Evolutionary conservation across 208 protist species (phyloP).

Genomic region (Leptomonas pyrrhocoris): DNA sequence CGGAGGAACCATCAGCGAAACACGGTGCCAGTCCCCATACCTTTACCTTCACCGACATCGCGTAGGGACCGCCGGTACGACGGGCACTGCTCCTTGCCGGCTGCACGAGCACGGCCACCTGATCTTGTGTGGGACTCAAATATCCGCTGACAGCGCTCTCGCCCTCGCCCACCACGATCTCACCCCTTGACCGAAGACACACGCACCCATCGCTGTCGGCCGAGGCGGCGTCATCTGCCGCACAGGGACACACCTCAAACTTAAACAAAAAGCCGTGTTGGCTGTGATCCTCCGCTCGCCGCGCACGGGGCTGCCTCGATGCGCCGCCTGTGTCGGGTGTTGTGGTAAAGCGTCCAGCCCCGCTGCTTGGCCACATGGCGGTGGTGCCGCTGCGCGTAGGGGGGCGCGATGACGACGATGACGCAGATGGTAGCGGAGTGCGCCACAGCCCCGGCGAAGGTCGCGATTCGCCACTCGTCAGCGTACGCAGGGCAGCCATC

Average conservation of each 20-base stretch:
- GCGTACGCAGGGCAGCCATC: slow-evolving; percentile 5
- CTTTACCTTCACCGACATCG: slow-evolving; percentile 23
- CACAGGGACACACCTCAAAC: slow-evolving; percentile 26
- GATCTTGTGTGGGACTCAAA: slow-evolving; percentile 15
- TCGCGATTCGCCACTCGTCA: not conserved
- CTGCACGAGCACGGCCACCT: slow-evolving; percentile 23
- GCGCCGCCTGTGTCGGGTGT: not conserved
- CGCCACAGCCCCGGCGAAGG: not conserved
- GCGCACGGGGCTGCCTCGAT: not conserved
- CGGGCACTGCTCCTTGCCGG: not conserved
- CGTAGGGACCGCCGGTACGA: not conserved
- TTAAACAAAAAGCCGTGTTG: slow-evolving; percentile 25
- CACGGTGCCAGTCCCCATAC: slow-evolving; percentile 15
- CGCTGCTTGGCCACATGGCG: not conserved
- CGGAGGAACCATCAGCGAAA: no score
- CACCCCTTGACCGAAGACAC: slow-evolving; percentile 23
- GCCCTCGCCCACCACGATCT: slow-evolving; percentile 20
- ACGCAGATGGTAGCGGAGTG: not conserved
- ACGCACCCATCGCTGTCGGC: slow-evolving; percentile 2
- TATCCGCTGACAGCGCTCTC: slow-evolving; percentile 28
- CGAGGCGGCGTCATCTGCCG: not conserved
- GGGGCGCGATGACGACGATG: not conserved
- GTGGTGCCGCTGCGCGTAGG: not conserved
- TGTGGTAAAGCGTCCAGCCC: not conserved
- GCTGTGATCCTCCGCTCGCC: not conserved